Evolutionary conservation across 139 green algal genomes (phyloP).

Genomic region (Micractinium sp.): DNA sequence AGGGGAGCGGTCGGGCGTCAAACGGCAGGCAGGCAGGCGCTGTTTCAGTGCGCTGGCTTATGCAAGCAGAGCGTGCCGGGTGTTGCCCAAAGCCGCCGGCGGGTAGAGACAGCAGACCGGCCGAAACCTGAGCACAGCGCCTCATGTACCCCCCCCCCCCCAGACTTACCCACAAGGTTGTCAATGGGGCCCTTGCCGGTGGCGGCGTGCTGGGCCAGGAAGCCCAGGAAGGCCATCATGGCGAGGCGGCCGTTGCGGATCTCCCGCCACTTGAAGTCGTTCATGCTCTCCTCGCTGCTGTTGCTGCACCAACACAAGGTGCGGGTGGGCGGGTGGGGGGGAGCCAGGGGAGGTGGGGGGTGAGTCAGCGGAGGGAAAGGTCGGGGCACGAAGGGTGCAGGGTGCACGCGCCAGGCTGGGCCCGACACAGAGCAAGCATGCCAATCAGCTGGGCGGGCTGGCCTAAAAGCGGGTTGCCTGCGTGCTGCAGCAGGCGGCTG

Average conservation of each 20-base stretch:
- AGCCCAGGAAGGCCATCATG: constrained; percentile 73
- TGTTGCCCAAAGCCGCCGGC: too few species aligned
- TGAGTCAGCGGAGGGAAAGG: too few species aligned
- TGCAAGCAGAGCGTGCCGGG: background rate
- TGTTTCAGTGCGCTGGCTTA: background rate
- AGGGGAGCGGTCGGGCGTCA: background rate
- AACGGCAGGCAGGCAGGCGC: too few species aligned
- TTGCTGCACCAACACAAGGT: too few species aligned
- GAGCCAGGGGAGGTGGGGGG: too few species aligned
- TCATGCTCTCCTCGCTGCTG: constrained; percentile 23
- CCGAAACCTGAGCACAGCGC: background rate
- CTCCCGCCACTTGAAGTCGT: constrained; percentile 50
- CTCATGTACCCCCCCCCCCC: background rate
- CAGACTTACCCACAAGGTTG: constrained; percentile 38
- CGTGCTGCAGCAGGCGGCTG: background rate
- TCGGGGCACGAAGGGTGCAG: too few species aligned
- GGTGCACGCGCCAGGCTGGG: too few species aligned
- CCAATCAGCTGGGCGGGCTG: too few species aligned
- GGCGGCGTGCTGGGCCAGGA: constrained; percentile 82
- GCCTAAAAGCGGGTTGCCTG: too few species aligned
- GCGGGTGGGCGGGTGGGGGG: too few species aligned
- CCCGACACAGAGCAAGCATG: too few species aligned
- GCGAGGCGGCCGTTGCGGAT: constrained; percentile 59
- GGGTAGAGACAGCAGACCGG: too few species aligned
- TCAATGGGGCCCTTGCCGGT: constrained; percentile 79